These are phyloP conservation scores for Boletus pseudopeckii DNA, from an alignment of 768 basidiomycete species.

Conservation along the genomic window DNA sequence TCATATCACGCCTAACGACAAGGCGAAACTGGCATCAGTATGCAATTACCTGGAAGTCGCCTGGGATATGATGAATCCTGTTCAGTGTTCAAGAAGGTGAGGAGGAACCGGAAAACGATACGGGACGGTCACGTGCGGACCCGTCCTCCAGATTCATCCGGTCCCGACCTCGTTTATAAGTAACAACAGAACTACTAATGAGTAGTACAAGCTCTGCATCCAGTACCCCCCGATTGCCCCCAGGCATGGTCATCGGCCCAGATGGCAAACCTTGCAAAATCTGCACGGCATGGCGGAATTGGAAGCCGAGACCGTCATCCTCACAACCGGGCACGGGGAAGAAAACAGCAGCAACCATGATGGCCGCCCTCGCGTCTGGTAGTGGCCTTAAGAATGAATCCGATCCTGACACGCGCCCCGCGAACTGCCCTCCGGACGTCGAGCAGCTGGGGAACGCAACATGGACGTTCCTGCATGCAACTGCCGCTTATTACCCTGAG, in stretches of 20 bases:
- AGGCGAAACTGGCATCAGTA: background rate
- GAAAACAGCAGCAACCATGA: constrained; percentile 33
- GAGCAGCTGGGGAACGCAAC: constrained; percentile 89
- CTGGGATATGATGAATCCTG: background rate
- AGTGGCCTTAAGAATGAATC: constrained; percentile 26
- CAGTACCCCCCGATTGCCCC: constrained; percentile 42
- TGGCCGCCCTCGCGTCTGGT: constrained; percentile 33
- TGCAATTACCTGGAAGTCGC: background rate
- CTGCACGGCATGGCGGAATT: constrained; percentile 76
- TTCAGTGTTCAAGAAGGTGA: background rate
- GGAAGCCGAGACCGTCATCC: constrained; percentile 46
- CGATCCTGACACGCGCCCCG: constrained; percentile 41
- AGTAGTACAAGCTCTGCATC: constrained; percentile 5
- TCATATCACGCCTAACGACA: background rate
- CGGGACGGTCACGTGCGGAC: constrained; percentile 18
- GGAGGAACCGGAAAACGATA: background rate
- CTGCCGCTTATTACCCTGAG: constrained; percentile 95
- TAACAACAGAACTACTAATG: constrained; percentile 2
- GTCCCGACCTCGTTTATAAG: background rate
- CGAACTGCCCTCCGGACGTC: constrained; percentile 85
- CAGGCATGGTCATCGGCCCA: constrained; percentile 85
- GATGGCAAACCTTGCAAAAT: constrained; percentile 96
- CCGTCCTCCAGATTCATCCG: background rate
- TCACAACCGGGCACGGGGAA: constrained; percentile 27
- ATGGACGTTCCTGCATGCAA: constrained; percentile 95